A percentile compares a stretch with the other conserved stretches of the same genome.
Conservation (phyloP, 2,329 filamentous ascomycete genomes). For the Sarocladium brachiariae region DNA sequence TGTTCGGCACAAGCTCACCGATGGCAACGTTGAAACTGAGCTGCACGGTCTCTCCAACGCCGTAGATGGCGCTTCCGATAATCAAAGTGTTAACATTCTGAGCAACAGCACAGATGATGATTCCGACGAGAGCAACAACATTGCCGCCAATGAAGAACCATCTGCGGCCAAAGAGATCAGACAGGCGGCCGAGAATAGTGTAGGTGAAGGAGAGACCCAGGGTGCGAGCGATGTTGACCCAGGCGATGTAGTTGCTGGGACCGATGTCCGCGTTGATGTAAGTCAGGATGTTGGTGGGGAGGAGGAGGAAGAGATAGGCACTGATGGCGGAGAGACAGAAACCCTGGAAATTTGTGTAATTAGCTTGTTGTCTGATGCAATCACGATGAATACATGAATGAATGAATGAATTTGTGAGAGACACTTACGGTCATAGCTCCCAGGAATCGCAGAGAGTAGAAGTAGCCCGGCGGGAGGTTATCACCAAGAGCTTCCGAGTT, state of each 20-base stretch:
- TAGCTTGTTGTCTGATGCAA: background rate
- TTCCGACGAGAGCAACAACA: constrained; percentile 27
- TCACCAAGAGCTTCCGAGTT: constrained; percentile 27
- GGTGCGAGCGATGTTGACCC: constrained; percentile 30
- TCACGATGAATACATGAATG: background rate
- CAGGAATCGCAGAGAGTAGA: constrained; percentile 26
- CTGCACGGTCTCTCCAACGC: constrained; percentile 29
- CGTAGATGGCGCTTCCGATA: constrained; percentile 27
- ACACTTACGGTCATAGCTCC: constrained; percentile 24
- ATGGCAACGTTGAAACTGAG: constrained; percentile 30
- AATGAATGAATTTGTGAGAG: background rate
- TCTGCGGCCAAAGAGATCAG: constrained; percentile 31
- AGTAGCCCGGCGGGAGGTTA: constrained; percentile 29
- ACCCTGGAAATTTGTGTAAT: constrained; percentile 19
- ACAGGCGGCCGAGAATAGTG: constrained; percentile 30
- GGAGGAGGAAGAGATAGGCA: constrained; percentile 29
- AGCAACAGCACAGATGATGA: constrained; percentile 28
- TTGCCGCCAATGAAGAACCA: constrained; percentile 34
- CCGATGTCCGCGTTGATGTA: constrained; percentile 31
- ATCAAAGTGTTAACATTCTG: constrained; percentile 28
- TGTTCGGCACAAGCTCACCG: constrained; percentile 35
- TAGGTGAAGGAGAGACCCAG: constrained; percentile 29
- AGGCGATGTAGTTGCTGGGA: constrained; percentile 26
- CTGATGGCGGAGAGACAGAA: constrained; percentile 31
- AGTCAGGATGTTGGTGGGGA: constrained; percentile 30